Percentiles rank a stretch among this genome's conserved stretches.
Evolutionary conservation across 148 eudicot genomes (phyloP).

Genomic region (Suaeda aralocaspica): DNA sequence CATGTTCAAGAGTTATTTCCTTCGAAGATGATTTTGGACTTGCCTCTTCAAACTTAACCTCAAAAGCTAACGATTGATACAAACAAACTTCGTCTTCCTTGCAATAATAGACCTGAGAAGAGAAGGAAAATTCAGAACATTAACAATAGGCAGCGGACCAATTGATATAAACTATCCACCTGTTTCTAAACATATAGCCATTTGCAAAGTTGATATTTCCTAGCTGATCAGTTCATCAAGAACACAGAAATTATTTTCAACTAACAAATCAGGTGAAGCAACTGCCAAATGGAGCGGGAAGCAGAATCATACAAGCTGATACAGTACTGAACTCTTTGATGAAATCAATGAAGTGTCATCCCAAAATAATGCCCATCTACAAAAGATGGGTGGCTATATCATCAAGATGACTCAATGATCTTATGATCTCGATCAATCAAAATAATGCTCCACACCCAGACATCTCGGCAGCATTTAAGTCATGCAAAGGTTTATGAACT

Average conservation of each 20-base stretch:
- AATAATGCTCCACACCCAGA: too few species aligned
- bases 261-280: background rate
- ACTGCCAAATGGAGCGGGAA: background rate
- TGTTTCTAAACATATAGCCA: background rate
- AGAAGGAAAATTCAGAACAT: background rate
- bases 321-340: background rate
- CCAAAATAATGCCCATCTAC: too few species aligned
- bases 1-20: constrained; percentile 52
- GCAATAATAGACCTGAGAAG: constrained; percentile 82
- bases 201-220: constrained; percentile 5
- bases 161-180: background rate
- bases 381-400: too few species aligned
- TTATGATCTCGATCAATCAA: too few species aligned
- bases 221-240: background rate
- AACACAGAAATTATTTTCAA: background rate
- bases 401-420: too few species aligned
- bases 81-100: constrained; percentile 93
- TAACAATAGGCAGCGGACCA: background rate
- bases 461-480: too few species aligned
- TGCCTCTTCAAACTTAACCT: constrained; percentile 69
- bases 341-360: too few species aligned
- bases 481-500: too few species aligned
- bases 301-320: background rate
- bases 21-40: constrained; percentile 45
- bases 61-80: constrained; percentile 78